Conservation (phyloP, 164 flowering plant species). For the Umbilicus rupestris region DNA sequence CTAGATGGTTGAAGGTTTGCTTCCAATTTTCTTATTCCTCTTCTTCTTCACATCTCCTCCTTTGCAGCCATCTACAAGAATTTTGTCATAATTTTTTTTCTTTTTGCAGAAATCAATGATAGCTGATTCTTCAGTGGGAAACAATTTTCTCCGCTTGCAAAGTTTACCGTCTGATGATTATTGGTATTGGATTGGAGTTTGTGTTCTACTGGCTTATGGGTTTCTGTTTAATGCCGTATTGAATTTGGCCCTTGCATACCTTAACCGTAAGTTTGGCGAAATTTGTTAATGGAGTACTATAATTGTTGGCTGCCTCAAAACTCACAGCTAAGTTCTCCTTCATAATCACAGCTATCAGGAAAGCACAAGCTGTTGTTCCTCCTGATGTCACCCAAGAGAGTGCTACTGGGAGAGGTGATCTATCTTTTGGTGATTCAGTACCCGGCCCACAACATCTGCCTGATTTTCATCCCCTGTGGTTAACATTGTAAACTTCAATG, state of each 20-base stretch:
- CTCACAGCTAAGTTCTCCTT: background rate
- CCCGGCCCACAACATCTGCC: background rate
- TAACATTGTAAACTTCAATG: constrained; percentile 15
- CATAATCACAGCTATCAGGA: constrained; percentile 39
- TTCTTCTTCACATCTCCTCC: background rate
- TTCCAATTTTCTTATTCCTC: constrained; percentile 1
- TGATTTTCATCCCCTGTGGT: background rate
- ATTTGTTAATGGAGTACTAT: background rate
- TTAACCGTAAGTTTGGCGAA: constrained; percentile 50
- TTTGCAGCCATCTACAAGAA: background rate
- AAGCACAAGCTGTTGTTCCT: constrained; percentile 34
- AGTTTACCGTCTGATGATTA: constrained; percentile 34
- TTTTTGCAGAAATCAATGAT: constrained; percentile 37
- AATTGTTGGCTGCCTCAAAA: background rate
- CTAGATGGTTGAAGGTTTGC: constrained; percentile 75
- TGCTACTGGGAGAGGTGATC: constrained; percentile 19
- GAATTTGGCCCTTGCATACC: constrained; percentile 54
- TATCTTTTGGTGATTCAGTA: constrained; percentile 8
- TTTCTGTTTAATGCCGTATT: constrained; percentile 50
- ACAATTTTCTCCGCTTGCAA: constrained; percentile 39
- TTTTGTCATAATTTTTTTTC: constrained; percentile 7
- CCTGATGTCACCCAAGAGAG: constrained; percentile 26
- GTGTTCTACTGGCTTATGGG: constrained; percentile 38
- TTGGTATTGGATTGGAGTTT: constrained; percentile 89
- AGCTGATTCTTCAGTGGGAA: constrained; percentile 42